Conservation (phyloP, 352 stramenopile species). For the Phytophthora podocarpi region DNA sequence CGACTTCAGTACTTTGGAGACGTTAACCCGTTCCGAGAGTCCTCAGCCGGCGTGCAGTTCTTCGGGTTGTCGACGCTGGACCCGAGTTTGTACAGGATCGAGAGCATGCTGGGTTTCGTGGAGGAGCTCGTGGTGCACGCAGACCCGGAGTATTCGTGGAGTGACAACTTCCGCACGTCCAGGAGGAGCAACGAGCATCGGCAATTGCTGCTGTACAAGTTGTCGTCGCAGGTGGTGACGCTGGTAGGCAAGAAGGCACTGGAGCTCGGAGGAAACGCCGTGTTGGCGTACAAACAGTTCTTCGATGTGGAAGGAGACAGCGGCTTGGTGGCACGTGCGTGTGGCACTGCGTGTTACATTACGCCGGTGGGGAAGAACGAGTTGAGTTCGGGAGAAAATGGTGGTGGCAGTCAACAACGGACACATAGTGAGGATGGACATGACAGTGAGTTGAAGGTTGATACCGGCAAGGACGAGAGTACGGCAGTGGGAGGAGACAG, state of each 20-base stretch:
- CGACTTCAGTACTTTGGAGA: slow-evolving; percentile 97
- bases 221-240: slow-evolving; percentile 87
- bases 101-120: slow-evolving; percentile 93
- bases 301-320: slow-evolving; percentile 99
- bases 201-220: slow-evolving; percentile 96
- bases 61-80: slow-evolving; percentile 97
- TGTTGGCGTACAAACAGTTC: slow-evolving; percentile 98
- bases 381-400: slow-evolving; percentile 10
- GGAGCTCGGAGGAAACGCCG: slow-evolving; percentile 97
- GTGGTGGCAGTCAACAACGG: slow-evolving; percentile 25
- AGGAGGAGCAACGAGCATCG: slow-evolving; percentile 96
- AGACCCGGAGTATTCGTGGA: slow-evolving; percentile 98
- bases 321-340: slow-evolving; percentile 95
- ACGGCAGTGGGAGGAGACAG: slow-evolving; percentile 29
- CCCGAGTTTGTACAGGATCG: slow-evolving; percentile 85
- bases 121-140: slow-evolving; percentile 97
- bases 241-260: slow-evolving; percentile 96
- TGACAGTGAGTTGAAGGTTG: slow-evolving; percentile 34
- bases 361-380: slow-evolving; percentile 68
- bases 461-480: slow-evolving; percentile 39
- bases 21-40: slow-evolving; percentile 97
- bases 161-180: slow-evolving; percentile 93
- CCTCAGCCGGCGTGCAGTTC: slow-evolving; percentile 96
- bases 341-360: slow-evolving; percentile 93
- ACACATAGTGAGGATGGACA: slow-evolving; percentile 47